Base-by-base conservation (phyloP, 352 stramenopile species). In the Globisporangium okanoganense region DNA sequence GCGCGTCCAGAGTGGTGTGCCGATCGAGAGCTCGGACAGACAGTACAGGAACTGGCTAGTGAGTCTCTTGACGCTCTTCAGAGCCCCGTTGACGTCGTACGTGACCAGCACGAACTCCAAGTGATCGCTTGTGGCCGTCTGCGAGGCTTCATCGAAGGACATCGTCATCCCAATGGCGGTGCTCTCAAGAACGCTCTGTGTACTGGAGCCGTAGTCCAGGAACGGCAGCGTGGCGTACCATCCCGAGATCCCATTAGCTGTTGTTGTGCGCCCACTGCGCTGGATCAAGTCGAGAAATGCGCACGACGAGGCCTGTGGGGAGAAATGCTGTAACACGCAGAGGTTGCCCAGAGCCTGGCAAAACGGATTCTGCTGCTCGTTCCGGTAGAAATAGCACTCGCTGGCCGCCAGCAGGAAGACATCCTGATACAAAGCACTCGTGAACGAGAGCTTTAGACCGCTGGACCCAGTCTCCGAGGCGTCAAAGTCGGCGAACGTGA, bases 301-400 rank as follows among this genome's bases (percentile, higher is more conserved):
- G 55, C 94, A 98, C 0, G 90, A 78, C 7, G 76, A 49, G 6
- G 74, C 61, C 1, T 67, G 64, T 22, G 79, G 62, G 25, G 84
- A 69, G 60, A 98, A 97, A 63, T 97, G 83, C 59, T 95, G 85
- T n/a, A 98, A 64, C 8, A 97, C 92, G 56, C 95, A 98, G 14
- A 98, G 62, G 63, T 98, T 98, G 12, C 84, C 87, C 6, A 98
- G 78, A 5, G 76, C 72, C 65, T 98, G 92, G 56, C 94, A 98
- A 53, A 84, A 88, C 33, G 45, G 59, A 20, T 80, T 81, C 44
- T 92, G 77, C 44, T 71, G 69, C 24, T 86, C 77, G 31, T 53
- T 85, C 33, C 77, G 66, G 65, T 96, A 97, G 62, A 92, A 96
- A 65, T 96, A 96, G 55, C 94, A 98, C 3, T 79, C 73, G n/a